Evolutionary conservation across 306 rosid genomes (phyloP).

Genomic region (Corylus avellana): DNA sequence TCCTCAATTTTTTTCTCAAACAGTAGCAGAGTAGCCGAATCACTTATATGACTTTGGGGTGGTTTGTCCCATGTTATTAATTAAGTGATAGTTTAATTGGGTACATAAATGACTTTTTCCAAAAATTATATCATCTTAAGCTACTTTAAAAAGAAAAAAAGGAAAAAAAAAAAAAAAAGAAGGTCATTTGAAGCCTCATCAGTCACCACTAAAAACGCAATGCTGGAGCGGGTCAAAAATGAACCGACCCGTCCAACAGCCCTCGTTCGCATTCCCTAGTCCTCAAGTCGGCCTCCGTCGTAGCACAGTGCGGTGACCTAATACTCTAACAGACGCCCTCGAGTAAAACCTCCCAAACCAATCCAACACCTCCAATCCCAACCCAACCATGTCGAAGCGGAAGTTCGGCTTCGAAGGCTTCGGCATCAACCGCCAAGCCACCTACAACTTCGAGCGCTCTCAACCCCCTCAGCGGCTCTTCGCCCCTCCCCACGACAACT

Average conservation of each 20-base stretch:
- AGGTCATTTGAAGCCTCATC: too few relatives aligned
- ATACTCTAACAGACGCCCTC: not conserved
- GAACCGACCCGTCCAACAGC: not conserved
- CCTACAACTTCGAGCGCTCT: conserved; percentile 83
- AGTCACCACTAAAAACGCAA: not conserved
- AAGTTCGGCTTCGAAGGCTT: conserved; percentile 93
- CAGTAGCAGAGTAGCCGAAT: too few relatives aligned
- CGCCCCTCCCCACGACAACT: conserved; percentile 87
- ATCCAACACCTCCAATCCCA: not conserved
- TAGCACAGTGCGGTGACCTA: not conserved
- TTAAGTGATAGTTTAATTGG: too few relatives aligned
- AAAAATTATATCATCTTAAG: too few relatives aligned
- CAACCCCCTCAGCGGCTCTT: conserved; percentile 81
- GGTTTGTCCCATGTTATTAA: too few relatives aligned
- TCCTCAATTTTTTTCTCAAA: too few relatives aligned
- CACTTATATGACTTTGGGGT: too few relatives aligned
- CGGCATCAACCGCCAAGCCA: conserved; percentile 83
- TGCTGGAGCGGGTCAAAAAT: not conserved
- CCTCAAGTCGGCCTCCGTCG: not conserved
- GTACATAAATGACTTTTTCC: too few relatives aligned
- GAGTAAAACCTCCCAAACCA: not conserved
- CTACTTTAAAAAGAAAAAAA: too few relatives aligned
- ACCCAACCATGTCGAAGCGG: conserved; percentile 75
- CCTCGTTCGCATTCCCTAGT: not conserved
- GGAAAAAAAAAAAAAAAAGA: too few relatives aligned